phyloP scores from a whole-genome alignment of 1,139 yeast genomes.

The Zygosaccharomyces sapae region DNA sequence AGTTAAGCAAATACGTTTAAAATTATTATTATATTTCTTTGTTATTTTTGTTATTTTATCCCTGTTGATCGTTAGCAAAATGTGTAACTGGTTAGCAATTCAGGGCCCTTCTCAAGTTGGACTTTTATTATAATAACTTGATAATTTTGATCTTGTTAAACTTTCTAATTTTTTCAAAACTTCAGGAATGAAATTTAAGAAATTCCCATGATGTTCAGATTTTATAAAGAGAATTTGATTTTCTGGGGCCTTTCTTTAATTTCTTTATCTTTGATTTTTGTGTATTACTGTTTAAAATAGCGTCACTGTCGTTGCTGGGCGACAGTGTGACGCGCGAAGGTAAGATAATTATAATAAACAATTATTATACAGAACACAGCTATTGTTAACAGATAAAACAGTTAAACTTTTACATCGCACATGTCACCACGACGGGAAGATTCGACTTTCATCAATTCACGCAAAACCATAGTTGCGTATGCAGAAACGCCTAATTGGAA shows the following conservation, averaged over 20 bases:
- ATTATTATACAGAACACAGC: not conserved
- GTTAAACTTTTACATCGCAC: constrained; percentile 36
- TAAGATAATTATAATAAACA: not conserved
- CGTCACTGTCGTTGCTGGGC: not conserved
- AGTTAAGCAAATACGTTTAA: no score
- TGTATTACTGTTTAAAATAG: not conserved
- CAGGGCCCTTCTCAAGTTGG: no score
- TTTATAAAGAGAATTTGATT: not conserved
- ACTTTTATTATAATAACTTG: no score
- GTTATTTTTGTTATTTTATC: not conserved
- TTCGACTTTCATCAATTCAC: constrained; percentile 85
- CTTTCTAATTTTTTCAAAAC: no score
- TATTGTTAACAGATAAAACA: not conserved
- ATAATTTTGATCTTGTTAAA: no score
- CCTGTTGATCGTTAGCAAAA: no score
- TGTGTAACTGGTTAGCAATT: no score
- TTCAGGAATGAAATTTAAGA: no score
- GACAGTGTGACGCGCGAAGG: not conserved
- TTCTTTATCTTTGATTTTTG: not conserved
- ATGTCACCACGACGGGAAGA: constrained; percentile 63
- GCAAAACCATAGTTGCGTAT: constrained; percentile 95
- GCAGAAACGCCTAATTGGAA: constrained; percentile 82
- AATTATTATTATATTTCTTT: not conserved
- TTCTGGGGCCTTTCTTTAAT: not conserved
- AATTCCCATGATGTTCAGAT: no score